A percentile compares a stretch with the other conserved stretches of the same genome.
phyloP scores from a whole-genome alignment of 805 yeast species.

The Soucietia sequanensis region DNA sequence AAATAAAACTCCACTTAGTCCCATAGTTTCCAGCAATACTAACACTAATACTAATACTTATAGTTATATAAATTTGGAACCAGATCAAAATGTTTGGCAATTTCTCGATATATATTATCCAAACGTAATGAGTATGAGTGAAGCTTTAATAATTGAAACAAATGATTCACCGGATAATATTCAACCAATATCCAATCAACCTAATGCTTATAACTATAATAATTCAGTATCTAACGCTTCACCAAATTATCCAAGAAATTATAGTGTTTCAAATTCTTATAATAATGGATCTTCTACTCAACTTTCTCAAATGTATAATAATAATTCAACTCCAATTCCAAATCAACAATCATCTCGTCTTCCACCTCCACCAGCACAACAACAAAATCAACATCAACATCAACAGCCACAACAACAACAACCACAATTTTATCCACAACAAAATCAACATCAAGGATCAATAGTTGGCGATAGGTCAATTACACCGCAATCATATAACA shows the following conservation, averaged over 20 bases:
- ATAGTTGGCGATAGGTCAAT: constrained; percentile 8
- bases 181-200: too few relatives aligned
- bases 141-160: constrained; percentile 61
- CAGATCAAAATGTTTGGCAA: constrained; percentile 61
- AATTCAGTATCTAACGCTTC: too few relatives aligned
- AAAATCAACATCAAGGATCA: constrained; percentile 6
- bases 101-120: constrained; percentile 62
- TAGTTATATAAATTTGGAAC: constrained; percentile 37
- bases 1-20: neutral
- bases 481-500: constrained; percentile 11
- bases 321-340: neutral
- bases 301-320: constrained; percentile 3
- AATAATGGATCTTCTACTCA: too few relatives aligned
- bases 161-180: too few relatives aligned
- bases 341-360: constrained; percentile 4
- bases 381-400: too few relatives aligned
- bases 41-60: neutral
- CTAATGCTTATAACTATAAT: too few relatives aligned
- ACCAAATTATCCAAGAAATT: constrained; percentile 1
- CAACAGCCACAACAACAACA: constrained; percentile 6
- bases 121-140: constrained; percentile 63
- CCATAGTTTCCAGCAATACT: constrained; percentile 14
- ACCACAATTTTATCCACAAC: constrained; percentile 5
- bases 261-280: too few relatives aligned
- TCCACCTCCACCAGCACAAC: neutral